Evolutionary conservation across 805 yeast genomes (phyloP).

Genomic region (Metschnikowia cerradonensis): DNA sequence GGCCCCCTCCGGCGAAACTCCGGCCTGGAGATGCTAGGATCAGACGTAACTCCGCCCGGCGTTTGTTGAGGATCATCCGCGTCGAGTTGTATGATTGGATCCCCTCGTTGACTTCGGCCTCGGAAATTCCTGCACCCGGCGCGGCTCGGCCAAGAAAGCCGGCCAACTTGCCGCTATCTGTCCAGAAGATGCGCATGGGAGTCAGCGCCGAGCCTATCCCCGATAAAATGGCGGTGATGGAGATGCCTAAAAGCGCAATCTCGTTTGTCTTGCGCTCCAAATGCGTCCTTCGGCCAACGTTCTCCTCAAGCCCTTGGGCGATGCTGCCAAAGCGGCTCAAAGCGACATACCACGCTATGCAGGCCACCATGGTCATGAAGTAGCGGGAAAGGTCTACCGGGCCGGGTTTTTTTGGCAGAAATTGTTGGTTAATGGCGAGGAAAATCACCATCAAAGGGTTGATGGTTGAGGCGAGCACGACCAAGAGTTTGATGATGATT

Average conservation of each 20-base stretch:
- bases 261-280: conserved; percentile 44
- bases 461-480: conserved; percentile 37
- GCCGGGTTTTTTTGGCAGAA: conserved; percentile 18
- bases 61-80: conserved; percentile 27
- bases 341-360: conserved; percentile 30
- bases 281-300: conserved; percentile 20
- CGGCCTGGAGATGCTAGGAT: conserved; percentile 23
- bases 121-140: not conserved
- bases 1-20: conserved; percentile 16
- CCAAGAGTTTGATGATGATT: conserved; percentile 34
- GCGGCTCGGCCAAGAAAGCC: not conserved
- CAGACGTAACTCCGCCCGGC: conserved; percentile 30
- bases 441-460: conserved; percentile 41
- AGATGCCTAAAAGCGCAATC: conserved; percentile 45
- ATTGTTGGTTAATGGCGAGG: conserved; percentile 26
- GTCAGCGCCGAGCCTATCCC: conserved; percentile 52
- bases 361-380: conserved; percentile 6
- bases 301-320: conserved; percentile 21
- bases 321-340: conserved; percentile 33
- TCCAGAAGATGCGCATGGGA: conserved; percentile 23
- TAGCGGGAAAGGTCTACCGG: conserved; percentile 1
- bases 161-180: conserved; percentile 1
- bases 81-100: conserved; percentile 43
- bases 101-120: conserved; percentile 21
- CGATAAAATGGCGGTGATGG: conserved; percentile 46